phyloP scores from a whole-genome alignment of 495 filamentous ascomycete species.

The Daldinia grandis region DNA sequence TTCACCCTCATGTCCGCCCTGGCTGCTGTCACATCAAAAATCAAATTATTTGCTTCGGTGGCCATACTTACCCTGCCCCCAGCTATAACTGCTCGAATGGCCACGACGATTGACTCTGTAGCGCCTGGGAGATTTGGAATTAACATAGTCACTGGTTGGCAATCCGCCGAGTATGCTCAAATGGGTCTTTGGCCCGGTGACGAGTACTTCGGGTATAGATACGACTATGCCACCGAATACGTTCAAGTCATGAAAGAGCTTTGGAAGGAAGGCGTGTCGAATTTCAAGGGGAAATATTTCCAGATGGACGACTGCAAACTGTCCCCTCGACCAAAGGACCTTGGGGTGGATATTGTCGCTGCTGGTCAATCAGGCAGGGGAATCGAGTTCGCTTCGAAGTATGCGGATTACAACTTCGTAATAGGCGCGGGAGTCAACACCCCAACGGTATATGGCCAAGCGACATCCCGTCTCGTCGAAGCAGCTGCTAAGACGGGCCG shows the following conservation, averaged over 20 bases:
- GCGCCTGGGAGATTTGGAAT: conserved; percentile 46
- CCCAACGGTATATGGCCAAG: conserved; percentile 35
- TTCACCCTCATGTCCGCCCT: conserved; percentile 61
- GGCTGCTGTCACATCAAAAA: conserved; percentile 56
- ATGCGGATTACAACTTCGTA: conserved; percentile 47
- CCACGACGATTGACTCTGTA: conserved; percentile 46
- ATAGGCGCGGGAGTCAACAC: conserved; percentile 46
- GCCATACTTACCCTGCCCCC: conserved; percentile 46
- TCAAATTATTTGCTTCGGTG: conserved; percentile 53
- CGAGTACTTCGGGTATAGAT: conserved; percentile 48
- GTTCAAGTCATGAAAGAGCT: conserved; percentile 48
- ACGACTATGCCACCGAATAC: conserved; percentile 50
- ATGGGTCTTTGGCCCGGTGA: conserved; percentile 51
- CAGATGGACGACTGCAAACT: conserved; percentile 49
- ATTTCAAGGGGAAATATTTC: conserved; percentile 50
- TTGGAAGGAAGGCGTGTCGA: conserved; percentile 44
- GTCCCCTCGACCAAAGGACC: conserved; percentile 41
- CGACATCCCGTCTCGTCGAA: conserved; percentile 39
- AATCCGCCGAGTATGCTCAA: conserved; percentile 47
- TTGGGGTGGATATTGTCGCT: conserved; percentile 42
- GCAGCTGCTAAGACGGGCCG: conserved; percentile 35
- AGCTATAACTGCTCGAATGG: conserved; percentile 45
- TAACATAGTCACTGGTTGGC: conserved; percentile 50
- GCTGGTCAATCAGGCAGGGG: conserved; percentile 42
- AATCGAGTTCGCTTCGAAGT: conserved; percentile 45